Evolutionary conservation across 495 filamentous ascomycete species (phyloP).

Genomic region (Talaromyces ruber): DNA sequence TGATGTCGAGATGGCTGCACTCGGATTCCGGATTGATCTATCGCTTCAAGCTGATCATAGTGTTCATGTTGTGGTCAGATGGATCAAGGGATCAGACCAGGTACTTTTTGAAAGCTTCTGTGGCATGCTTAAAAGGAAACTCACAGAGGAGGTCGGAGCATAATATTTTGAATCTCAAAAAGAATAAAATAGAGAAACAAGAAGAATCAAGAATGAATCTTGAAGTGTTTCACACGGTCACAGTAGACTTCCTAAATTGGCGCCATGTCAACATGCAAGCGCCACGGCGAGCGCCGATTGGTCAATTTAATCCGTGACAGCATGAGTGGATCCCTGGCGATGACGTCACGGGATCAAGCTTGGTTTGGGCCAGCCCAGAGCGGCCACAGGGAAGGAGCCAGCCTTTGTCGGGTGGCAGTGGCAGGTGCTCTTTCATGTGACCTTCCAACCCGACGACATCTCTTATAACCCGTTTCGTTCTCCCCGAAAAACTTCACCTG

Average conservation of each 20-base stretch:
- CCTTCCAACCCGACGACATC: neutral
- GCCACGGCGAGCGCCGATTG: neutral
- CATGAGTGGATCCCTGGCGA: neutral
- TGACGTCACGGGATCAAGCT: neutral
- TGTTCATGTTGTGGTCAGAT: slow-evolving; percentile 47
- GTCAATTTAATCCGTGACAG: neutral
- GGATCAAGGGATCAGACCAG: slow-evolving; percentile 67
- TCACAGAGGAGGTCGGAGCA: slow-evolving; percentile 17
- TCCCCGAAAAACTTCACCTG: neutral
- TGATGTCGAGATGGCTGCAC: slow-evolving; percentile 21
- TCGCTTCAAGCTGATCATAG: slow-evolving; percentile 15
- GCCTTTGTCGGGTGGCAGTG: no score
- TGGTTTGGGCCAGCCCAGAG: neutral
- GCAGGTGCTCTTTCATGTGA: neutral
- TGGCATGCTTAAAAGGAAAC: slow-evolving; percentile 62
- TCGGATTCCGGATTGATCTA: slow-evolving; percentile 41
- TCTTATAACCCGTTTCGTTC: neutral
- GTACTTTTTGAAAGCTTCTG: slow-evolving; percentile 84
- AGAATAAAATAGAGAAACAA: neutral
- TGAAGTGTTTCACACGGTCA: neutral
- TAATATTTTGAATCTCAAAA: neutral
- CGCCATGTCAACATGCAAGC: neutral
- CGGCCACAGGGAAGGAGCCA: neutral
- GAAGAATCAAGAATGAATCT: neutral
- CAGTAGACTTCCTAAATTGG: neutral